Base-by-base conservation (phyloP, 2,329 filamentous ascomycete species). In the Aspergillus quadricinctus region DNA sequence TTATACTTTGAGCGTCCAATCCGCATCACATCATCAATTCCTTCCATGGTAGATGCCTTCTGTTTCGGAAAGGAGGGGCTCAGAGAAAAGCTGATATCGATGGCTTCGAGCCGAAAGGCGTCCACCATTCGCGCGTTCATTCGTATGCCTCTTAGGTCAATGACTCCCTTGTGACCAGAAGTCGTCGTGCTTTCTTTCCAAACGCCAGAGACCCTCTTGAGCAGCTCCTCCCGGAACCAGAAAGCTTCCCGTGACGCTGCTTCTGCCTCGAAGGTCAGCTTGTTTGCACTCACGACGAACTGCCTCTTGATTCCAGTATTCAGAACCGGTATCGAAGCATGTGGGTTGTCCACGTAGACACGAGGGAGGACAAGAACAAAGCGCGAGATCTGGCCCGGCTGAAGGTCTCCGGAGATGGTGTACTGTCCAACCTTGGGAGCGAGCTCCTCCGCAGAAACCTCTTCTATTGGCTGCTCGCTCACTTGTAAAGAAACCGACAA, bases 301-400 rank as follows among this genome's bases (percentile, higher is more conserved):
- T 97, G 92, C n/a, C 92, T 84, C 68, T 91, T 88, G n/a, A 88
- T 86, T 0, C 88, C 86, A 0, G 88, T 88, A 62, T 93, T 92
- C 9, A 96, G 79, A 1, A 86, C 87, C 0, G 92, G 92, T 41
- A 97, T 89, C 1, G 88, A 80, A 1, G 87, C 86, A 67, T 92
- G 85, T 2, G 90, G 86, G 59, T 94, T 84, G n/a, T 86, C 80
- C 21, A 96, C 72, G 68, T 89, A 89, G 41, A 95, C 80, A 37
- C 89, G 85, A 53, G 84, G 88, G 3, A 96, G 78, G 0, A 92
- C 87, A 10, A 96, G 77, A 52, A 93, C 82, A 35, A 96, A 78
- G 1, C 92, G 86, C 50, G 84, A 88, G 1, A 89, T 88, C 68
- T 83, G 81, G 14, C 82, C 82, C 0, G 83, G 82, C 58, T 83